These are phyloP conservation scores for Amanita subjunquillea DNA, from an alignment of 768 basidiomycete genomes.

Conservation along the genomic window DNA sequence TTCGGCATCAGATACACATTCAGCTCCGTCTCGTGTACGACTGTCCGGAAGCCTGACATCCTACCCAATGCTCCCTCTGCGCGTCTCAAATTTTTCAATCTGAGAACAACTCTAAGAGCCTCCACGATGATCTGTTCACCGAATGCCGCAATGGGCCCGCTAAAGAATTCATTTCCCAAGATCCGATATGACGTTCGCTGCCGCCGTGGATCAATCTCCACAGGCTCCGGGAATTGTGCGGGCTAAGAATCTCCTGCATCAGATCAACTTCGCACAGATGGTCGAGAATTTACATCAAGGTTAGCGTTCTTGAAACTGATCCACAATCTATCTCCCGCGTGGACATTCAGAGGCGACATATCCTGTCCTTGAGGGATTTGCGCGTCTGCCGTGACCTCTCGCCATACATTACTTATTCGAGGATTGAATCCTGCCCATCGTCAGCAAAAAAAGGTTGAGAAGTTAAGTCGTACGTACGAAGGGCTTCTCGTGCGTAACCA, in stretches of 20 bases:
- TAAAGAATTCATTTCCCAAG: slow-evolving; percentile 30
- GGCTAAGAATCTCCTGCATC: slow-evolving; percentile 15
- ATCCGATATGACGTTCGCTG: slow-evolving; percentile 18
- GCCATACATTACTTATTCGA: slow-evolving; percentile 32
- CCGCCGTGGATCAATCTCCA: slow-evolving; percentile 27
- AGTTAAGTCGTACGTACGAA: slow-evolving; percentile 26
- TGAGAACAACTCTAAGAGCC: slow-evolving; percentile 36
- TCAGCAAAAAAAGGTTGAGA: not conserved
- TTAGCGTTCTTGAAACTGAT: slow-evolving; percentile 33
- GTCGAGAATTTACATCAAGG: slow-evolving; percentile 20
- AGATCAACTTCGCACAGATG: not conserved
- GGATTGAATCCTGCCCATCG: slow-evolving; percentile 21
- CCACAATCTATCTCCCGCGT: slow-evolving; percentile 30
- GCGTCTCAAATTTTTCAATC: slow-evolving; percentile 31
- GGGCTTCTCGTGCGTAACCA: slow-evolving; percentile 43
- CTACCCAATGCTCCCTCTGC: slow-evolving; percentile 33
- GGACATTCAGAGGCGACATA: slow-evolving; percentile 22
- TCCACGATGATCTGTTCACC: slow-evolving; percentile 29
- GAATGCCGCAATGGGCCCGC: slow-evolving; percentile 25
- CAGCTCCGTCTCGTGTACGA: slow-evolving; percentile 23
- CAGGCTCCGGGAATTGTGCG: slow-evolving; percentile 30
- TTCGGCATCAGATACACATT: slow-evolving; percentile 22
- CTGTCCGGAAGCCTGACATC: slow-evolving; percentile 20
- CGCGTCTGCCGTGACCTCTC: slow-evolving; percentile 22
- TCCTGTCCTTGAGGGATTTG: slow-evolving; percentile 24